Percentiles rank a stretch among this genome's conserved stretches.
Conservation (phyloP, 2,329 filamentous ascomycete genomes). For the Sordariomycetes sp. region DNA sequence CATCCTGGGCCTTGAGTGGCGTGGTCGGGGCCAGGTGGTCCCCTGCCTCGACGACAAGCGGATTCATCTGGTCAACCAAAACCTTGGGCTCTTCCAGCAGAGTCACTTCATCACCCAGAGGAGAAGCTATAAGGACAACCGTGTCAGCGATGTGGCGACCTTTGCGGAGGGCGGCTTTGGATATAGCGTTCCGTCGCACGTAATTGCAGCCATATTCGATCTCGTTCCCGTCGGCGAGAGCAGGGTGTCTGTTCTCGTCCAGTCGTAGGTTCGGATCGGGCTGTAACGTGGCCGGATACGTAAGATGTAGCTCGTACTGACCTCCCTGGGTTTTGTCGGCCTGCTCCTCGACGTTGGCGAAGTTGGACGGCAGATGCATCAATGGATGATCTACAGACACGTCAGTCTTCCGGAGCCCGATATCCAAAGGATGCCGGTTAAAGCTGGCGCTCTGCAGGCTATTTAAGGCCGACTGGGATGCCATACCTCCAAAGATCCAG, state of each 20-base stretch:
- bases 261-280: not conserved
- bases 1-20: not conserved
- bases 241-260: constrained; percentile 1
- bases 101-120: not conserved
- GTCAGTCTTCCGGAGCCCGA: not conserved
- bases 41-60: not conserved
- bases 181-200: constrained; percentile 3
- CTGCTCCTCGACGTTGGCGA: constrained; percentile 17
- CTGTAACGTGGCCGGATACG: constrained; percentile 3
- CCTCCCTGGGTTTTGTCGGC: constrained; percentile 32
- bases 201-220: constrained; percentile 4
- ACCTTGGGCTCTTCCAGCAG: constrained; percentile 2
- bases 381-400: not conserved
- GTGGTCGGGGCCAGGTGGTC: not conserved
- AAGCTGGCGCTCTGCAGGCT: not conserved
- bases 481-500: not conserved
- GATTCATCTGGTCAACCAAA: not conserved
- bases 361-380: constrained; percentile 5
- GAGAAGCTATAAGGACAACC: constrained; percentile 4
- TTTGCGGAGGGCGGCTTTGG: not conserved
- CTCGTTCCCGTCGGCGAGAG: not conserved
- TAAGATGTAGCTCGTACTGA: constrained; percentile 32
- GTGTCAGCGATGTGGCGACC: constrained; percentile 4
- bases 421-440: not conserved
- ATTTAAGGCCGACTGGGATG: not conserved